Evolutionary conservation across 2,329 filamentous ascomycete genomes (phyloP).

Genomic region (Arthrobotrys sphaeroides): DNA sequence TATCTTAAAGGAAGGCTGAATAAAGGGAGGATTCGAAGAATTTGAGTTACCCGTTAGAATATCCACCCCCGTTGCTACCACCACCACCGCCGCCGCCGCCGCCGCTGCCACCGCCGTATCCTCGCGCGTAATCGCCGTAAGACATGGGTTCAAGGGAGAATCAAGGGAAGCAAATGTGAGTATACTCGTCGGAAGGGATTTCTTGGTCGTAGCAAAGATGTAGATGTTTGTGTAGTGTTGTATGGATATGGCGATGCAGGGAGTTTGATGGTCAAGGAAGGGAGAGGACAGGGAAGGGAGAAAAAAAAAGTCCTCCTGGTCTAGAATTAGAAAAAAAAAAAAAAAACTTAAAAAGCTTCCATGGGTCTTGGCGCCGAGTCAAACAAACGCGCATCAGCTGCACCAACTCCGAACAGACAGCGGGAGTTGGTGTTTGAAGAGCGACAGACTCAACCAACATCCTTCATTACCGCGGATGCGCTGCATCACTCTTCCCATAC

Average conservation of each 20-base stretch:
- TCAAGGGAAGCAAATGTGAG: neutral
- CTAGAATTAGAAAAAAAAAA: slow-evolving; percentile 21
- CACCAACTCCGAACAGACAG: neutral
- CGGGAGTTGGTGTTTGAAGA: too few relatives aligned
- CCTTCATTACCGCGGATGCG: too few relatives aligned
- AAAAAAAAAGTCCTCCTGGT: too few relatives aligned
- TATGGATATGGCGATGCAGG: neutral
- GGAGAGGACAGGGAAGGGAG: too few relatives aligned
- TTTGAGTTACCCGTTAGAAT: slow-evolving; percentile 37
- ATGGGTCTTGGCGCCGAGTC: neutral
- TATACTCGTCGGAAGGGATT: neutral
- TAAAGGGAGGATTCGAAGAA: neutral
- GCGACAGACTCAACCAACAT: too few relatives aligned
- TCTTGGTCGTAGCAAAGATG: neutral
- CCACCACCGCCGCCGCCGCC: neutral
- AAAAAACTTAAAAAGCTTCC: slow-evolving; percentile 1
- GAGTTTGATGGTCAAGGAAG: slow-evolving; percentile 1
- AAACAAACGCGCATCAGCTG: neutral
- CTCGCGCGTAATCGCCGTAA: slow-evolving; percentile 50
- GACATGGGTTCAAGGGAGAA: slow-evolving; percentile 21
- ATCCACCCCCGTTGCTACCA: slow-evolving; percentile 3
- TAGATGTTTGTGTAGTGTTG: too few relatives aligned
- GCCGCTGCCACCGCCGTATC: slow-evolving; percentile 31
- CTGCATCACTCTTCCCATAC: too few relatives aligned
- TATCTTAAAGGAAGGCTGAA: neutral